Conservation (phyloP, 768 basidiomycete species). For the Amanita fuliginea region DNA sequence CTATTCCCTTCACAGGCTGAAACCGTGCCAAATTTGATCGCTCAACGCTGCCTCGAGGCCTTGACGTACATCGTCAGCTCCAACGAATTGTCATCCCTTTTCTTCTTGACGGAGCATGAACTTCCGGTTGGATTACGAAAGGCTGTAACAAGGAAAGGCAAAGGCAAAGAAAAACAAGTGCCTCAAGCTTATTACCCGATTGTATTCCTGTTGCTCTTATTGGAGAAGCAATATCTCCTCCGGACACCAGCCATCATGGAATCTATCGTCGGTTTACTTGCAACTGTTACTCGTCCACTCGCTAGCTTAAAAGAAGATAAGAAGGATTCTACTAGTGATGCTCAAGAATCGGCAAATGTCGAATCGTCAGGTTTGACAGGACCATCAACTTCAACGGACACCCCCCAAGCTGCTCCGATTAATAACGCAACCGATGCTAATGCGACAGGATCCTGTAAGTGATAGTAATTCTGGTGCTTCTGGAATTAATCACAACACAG, state of each 20-base stretch:
- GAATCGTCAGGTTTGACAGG: not conserved
- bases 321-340: constrained; percentile 8
- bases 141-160: constrained; percentile 71
- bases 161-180: constrained; percentile 84
- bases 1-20: constrained; percentile 55
- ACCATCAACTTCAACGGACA: not conserved
- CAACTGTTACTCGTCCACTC: constrained; percentile 81
- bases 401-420: not conserved
- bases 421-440: not conserved
- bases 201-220: constrained; percentile 74
- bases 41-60: constrained; percentile 89
- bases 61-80: constrained; percentile 77
- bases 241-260: constrained; percentile 89
- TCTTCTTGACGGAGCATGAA: constrained; percentile 96
- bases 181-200: constrained; percentile 85
- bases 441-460: constrained; percentile 8
- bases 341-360: constrained; percentile 3
- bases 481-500: not conserved
- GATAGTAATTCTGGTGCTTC: not conserved
- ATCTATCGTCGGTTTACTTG: constrained; percentile 78
- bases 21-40: constrained; percentile 83
- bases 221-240: constrained; percentile 80
- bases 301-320: constrained; percentile 44
- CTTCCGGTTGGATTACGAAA: constrained; percentile 68
- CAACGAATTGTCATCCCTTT: constrained; percentile 78